Evolutionary conservation across 805 yeast genomes (phyloP), one percentile per base, ranked within the genome.

Genomic region (Monosporozyma aquatica): DNA sequence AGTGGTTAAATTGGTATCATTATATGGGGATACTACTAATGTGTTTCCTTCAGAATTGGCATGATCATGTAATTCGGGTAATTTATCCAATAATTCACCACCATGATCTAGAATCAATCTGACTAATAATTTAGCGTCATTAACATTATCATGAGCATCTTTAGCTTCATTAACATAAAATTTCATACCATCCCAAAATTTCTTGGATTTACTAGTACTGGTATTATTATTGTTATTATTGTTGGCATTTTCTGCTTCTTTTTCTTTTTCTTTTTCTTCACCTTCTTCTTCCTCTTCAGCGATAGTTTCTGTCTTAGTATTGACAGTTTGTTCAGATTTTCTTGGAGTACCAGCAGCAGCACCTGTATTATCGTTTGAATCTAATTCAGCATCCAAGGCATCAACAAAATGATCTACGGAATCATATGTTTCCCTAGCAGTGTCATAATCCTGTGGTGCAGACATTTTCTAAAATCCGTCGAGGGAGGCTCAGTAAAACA

Each of bases 11-110:
- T 52, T 49, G 0, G 61, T 52, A 26, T 52, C 52, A 45, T 59
- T 59, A 18, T 53, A 56, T 11, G 61, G 59, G n/a, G 62, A 53
- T 2, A 61, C 56, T 11, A 61, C 51, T 6, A 18, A 17, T 11
- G 22, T 29, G 18, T 30, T 35, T 9, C 43, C 44, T 13, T 32
- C 35, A 20, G 35, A 32, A 14, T 32, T 32, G 5, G 35, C 17
- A 32, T 32, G 35, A 32, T 32, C 35, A 32, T 32, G 35, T 18
- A 32, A 32, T 22, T 41, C 29, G 11, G 65, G 64, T 14, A 53
- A 27, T 25, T 47, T 48, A 9, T 43, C 41, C 10, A 58, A 20
- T 6, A 58, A 42, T 17, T 36, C 39, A 32, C 64, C 66, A 23
- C 61, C 63, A 40, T 54, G 45, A 5, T 44, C 32, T 10, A 30